These are phyloP conservation scores for Myrica gale DNA, from an alignment of 306 rosid species.

Conservation along the genomic window DNA sequence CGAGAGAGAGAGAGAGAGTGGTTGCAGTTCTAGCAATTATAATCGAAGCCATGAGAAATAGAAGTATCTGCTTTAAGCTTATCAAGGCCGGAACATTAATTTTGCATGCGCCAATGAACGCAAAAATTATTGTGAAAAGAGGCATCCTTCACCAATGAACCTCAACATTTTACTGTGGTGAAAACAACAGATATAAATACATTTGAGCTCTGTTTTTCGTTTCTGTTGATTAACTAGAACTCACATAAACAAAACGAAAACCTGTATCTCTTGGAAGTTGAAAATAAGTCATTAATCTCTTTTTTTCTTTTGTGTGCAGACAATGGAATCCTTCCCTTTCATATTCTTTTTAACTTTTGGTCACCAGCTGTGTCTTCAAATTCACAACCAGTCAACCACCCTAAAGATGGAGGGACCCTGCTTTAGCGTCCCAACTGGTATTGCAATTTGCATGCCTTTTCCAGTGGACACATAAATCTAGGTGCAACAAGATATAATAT, in stretches of 20 bases:
- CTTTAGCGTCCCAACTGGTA: constrained; percentile 25
- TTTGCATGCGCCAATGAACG: neutral
- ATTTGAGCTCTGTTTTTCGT: neutral
- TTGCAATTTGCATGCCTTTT: constrained; percentile 24
- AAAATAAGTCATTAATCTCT: neutral
- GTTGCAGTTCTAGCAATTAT: neutral
- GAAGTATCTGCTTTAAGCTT: neutral
- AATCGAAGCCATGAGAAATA: neutral
- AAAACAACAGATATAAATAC: neutral
- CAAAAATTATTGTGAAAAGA: neutral
- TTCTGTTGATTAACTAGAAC: neutral
- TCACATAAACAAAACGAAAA: neutral
- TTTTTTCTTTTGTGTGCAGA: constrained; percentile 20
- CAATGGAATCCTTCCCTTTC: constrained; percentile 37
- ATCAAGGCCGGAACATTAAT: neutral
- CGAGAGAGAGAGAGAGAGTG: neutral
- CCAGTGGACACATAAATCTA: constrained; percentile 12
- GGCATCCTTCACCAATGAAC: neutral
- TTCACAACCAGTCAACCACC: constrained; percentile 46
- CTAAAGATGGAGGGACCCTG: constrained; percentile 47
- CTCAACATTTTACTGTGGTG: neutral
- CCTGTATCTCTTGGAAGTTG: neutral
- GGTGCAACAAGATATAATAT: constrained; percentile 19
- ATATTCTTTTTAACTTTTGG: constrained; percentile 51
- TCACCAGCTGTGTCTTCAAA: constrained; percentile 41